Evolutionary conservation across 1,284 basidiomycete species (phyloP).

Genomic region (Malassezia sympodialis): DNA sequence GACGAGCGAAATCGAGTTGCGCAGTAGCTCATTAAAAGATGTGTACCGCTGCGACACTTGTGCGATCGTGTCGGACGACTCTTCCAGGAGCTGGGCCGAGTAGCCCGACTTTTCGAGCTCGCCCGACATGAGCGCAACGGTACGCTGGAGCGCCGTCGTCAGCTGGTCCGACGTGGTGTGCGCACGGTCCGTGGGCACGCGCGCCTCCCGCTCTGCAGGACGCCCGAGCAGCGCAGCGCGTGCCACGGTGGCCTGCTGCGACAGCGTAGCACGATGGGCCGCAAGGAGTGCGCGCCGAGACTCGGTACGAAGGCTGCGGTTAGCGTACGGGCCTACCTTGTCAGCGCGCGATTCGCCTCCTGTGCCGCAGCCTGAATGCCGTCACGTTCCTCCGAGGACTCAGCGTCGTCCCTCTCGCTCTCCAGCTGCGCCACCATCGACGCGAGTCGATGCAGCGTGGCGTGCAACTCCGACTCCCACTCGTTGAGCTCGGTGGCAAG

Average conservation of each 20-base stretch:
- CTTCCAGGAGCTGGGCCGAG: conserved; percentile 40
- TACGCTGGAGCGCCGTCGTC: conserved; percentile 36
- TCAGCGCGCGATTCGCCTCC: conserved; percentile 17
- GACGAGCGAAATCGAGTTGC: conserved; percentile 36
- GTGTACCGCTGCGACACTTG: conserved; percentile 35
- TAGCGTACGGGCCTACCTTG: neutral
- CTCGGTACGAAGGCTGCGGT: neutral
- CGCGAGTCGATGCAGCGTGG: conserved; percentile 24
- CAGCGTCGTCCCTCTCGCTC: conserved; percentile 29
- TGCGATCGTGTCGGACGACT: conserved; percentile 34
- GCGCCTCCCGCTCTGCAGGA: too few relatives aligned
- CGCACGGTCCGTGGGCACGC: conserved; percentile 27
- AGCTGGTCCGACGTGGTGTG: conserved; percentile 39
- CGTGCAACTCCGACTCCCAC: conserved; percentile 25
- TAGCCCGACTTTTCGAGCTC: conserved; percentile 44
- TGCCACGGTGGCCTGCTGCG: conserved; percentile 4
- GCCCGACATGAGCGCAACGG: conserved; percentile 37
- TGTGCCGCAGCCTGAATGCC: conserved; percentile 12
- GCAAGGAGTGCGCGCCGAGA: conserved; percentile 9
- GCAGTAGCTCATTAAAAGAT: conserved; percentile 33
- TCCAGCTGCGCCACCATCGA: conserved; percentile 24
- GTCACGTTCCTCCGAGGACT: conserved; percentile 17
- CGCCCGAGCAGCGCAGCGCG: conserved; percentile 5
- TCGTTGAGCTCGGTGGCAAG: conserved; percentile 18
- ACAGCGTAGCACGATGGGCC: conserved; percentile 10